Conservation (phyloP, 768 basidiomycete species). For the Leccinum imitatum region DNA sequence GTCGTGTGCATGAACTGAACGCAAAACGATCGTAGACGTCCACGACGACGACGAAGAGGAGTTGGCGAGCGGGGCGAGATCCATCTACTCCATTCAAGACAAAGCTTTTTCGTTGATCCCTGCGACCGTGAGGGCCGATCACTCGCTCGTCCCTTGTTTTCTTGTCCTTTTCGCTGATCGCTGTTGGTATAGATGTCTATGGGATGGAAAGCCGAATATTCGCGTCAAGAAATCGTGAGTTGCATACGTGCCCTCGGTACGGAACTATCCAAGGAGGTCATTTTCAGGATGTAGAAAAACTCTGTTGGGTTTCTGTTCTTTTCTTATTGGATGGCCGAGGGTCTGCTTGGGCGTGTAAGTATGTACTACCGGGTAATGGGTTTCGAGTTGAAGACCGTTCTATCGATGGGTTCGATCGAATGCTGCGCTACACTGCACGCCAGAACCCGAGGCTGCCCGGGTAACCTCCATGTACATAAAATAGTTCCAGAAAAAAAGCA, state of each 20-base stretch:
- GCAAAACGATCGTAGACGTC: conserved; percentile 13
- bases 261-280: conserved; percentile 41
- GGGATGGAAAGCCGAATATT: conserved; percentile 31
- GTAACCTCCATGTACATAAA: too few species aligned
- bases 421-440: background rate
- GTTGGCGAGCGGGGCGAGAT: conserved; percentile 21
- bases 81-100: conserved; percentile 25
- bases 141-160: background rate
- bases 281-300: conserved; percentile 32
- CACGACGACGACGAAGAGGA: conserved; percentile 17
- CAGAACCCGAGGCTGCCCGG: too few species aligned
- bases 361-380: background rate
- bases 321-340: background rate
- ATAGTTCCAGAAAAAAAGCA: too few species aligned
- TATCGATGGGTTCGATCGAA: background rate
- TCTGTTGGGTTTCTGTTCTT: background rate
- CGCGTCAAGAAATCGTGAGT: conserved; percentile 36
- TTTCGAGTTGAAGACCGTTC: background rate
- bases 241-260: conserved; percentile 47
- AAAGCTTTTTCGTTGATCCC: conserved; percentile 26
- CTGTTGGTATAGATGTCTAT: conserved; percentile 15
- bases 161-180: conserved; percentile 8
- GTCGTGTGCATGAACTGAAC: conserved; percentile 3
- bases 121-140: conserved; percentile 21
- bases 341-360: background rate